phyloP scores from a whole-genome alignment of 345 rosid species.

The Pelargonium nanum region DNA sequence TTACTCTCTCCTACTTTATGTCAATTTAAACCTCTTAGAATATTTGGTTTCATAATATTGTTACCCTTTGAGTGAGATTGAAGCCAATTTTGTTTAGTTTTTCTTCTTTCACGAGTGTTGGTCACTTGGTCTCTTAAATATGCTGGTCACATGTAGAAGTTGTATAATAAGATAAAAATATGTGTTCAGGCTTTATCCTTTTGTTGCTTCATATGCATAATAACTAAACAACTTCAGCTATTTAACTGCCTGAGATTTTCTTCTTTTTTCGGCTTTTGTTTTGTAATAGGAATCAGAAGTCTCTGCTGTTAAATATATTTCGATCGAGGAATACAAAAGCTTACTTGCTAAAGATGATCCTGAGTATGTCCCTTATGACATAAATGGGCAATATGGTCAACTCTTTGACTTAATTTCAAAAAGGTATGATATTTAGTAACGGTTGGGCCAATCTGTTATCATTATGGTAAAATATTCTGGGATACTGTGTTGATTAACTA shows the following conservation, averaged over 20 bases:
- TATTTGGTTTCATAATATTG: too few species aligned
- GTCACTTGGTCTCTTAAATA: too few species aligned
- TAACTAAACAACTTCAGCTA: background rate
- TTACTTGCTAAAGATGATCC: conserved; percentile 63
- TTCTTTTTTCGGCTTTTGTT: conserved; percentile 2
- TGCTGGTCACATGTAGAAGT: too few species aligned
- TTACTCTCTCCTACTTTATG: background rate
- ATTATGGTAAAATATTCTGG: background rate
- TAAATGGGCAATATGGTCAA: conserved; percentile 55
- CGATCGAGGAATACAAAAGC: conserved; percentile 48
- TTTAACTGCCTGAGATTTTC: background rate
- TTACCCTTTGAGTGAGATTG: too few species aligned
- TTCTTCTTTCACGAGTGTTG: too few species aligned
- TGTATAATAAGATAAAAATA: too few species aligned
- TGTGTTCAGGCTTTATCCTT: background rate
- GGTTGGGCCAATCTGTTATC: background rate
- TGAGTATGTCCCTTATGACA: conserved; percentile 66
- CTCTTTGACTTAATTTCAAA: conserved; percentile 53
- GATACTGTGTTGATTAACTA: background rate
- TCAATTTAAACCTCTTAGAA: background rate
- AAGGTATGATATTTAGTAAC: conserved; percentile 39
- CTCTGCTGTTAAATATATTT: conserved; percentile 73
- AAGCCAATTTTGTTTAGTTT: too few species aligned
- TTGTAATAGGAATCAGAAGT: conserved; percentile 68
- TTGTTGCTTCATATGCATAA: background rate